Conservation (phyloP, 257 asterid genomes). For the Paulownia fortunei region DNA sequence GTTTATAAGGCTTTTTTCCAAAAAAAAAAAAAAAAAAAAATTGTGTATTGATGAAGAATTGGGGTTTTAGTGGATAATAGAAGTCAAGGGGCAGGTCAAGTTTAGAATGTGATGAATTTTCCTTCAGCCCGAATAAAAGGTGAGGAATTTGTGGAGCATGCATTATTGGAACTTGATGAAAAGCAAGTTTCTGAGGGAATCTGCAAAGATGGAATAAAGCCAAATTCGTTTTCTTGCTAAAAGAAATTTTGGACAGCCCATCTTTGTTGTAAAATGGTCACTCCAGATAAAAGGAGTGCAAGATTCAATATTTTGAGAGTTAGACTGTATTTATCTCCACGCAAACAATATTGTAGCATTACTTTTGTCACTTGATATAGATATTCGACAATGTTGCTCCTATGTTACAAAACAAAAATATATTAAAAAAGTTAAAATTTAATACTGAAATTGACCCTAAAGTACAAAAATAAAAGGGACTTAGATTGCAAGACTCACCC, state of each 20-base stretch:
- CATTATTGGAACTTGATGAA: slow-evolving; percentile 17
- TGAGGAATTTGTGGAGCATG: background rate
- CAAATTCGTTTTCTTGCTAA: slow-evolving; percentile 33
- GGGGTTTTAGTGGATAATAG: slow-evolving; percentile 2
- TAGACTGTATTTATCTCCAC: background rate
- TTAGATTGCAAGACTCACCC: too few relatives aligned
- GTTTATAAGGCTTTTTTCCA: too few relatives aligned
- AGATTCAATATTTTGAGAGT: slow-evolving; percentile 1
- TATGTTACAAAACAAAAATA: too few relatives aligned
- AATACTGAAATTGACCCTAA: too few relatives aligned
- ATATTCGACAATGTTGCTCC: background rate
- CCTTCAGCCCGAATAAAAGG: slow-evolving; percentile 12
- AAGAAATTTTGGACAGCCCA: slow-evolving; percentile 39
- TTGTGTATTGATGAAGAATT: background rate
- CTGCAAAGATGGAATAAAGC: slow-evolving; percentile 39
- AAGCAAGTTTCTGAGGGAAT: slow-evolving; percentile 29
- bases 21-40: too few relatives aligned
- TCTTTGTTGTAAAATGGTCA: slow-evolving; percentile 35
- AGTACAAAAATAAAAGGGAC: too few relatives aligned
- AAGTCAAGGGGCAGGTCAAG: background rate
- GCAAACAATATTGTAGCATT: background rate
- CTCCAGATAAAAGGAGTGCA: slow-evolving; percentile 25
- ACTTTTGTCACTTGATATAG: background rate
- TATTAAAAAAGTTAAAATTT: too few relatives aligned
- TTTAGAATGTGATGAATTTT: background rate